These are phyloP conservation scores for Chaetoscypha palmicola DNA, from an alignment of 2,329 filamentous ascomycete species.

Conservation along the genomic window DNA sequence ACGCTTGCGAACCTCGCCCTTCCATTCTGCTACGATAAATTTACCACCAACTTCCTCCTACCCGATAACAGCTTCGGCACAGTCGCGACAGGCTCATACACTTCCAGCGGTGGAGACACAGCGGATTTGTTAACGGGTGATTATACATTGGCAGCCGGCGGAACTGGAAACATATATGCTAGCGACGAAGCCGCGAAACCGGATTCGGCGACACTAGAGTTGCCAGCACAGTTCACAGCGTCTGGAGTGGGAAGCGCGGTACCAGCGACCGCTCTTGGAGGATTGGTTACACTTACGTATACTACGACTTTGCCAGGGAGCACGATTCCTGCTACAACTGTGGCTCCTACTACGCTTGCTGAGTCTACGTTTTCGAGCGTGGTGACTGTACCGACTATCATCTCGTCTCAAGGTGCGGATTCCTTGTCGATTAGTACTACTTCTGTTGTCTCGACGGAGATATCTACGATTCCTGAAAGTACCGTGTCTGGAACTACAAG, in stretches of 20 bases:
- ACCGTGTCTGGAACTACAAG: constrained; percentile 6
- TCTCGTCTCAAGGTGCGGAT: constrained; percentile 1
- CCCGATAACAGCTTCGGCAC: constrained; percentile 40
- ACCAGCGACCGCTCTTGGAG: constrained; percentile 37
- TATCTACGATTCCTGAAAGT: constrained; percentile 6
- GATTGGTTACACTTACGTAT: constrained; percentile 30
- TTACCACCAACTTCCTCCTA: constrained; percentile 44
- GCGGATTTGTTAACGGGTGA: constrained; percentile 40
- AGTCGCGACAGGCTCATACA: constrained; percentile 38
- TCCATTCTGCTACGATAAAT: constrained; percentile 46
- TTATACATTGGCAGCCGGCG: constrained; percentile 34
- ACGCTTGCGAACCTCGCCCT: constrained; percentile 31
- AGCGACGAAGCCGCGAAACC: constrained; percentile 33
- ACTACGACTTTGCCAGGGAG: constrained; percentile 18
- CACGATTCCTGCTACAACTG: constrained; percentile 20
- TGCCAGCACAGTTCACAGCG: constrained; percentile 40
- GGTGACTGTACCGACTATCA: background rate
- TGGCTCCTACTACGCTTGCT: constrained; percentile 9
- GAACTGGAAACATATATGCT: constrained; percentile 40
- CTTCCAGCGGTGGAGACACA: constrained; percentile 30
- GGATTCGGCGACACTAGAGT: constrained; percentile 37
- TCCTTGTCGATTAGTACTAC: background rate
- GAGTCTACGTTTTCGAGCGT: constrained; percentile 1
- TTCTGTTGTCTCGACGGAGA: background rate
- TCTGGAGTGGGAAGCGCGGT: constrained; percentile 40